Base-by-base conservation (phyloP, 2,329 filamentous ascomycete species). In the Myriangium duriaei region DNA sequence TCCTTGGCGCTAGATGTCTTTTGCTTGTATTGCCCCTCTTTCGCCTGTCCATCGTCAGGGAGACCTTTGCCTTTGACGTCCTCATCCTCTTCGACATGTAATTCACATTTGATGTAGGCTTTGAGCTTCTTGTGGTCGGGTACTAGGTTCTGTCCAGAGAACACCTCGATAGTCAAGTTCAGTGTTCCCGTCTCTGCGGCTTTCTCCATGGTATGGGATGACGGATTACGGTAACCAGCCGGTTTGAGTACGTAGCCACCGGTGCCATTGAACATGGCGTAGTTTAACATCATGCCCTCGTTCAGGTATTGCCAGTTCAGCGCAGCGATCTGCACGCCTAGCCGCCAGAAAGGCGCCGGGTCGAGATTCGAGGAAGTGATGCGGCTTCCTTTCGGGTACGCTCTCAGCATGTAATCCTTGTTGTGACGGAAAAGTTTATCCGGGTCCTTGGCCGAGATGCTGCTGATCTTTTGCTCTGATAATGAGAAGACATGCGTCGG, bases 261-360 rank as follows among this genome's bases (percentile, higher is more conserved):
- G 35, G 82, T 80, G 7, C 76, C 81, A 2, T 76, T 72, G 58
- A 94, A 94, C 84, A 93, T 91, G 49, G 76, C 87, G 53, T 91
- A 79, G 53, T 95, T 95, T 11, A 94, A 71, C 88, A 95, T 95
- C 79, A 92, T 92, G 19, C 84, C 86, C 49, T 84, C 80, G 51
- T 95, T 86, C 58, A 81, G 78, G 44, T 78, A 79, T 59, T 96
- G 87, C 84, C 87, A 96, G 61, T 95, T 95, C 43, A 96, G 65
- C 0, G 87, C 87, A 1, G 92, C 85, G 49, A 95, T 79, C 58
- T 95, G 87, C 3, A 92, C 79, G 11, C 87, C 87, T 46, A 83
- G 79, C 19, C 84, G 72, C 87, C 87, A 95, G 59, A 87, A 91
- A 3, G 79, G 69, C 1, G 76, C 73, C 4, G 88, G 86, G 48